Percentiles rank a stretch among this genome's conserved stretches.
Conservation (phyloP, 768 basidiomycete species). For the Trametopsis cervina region DNA sequence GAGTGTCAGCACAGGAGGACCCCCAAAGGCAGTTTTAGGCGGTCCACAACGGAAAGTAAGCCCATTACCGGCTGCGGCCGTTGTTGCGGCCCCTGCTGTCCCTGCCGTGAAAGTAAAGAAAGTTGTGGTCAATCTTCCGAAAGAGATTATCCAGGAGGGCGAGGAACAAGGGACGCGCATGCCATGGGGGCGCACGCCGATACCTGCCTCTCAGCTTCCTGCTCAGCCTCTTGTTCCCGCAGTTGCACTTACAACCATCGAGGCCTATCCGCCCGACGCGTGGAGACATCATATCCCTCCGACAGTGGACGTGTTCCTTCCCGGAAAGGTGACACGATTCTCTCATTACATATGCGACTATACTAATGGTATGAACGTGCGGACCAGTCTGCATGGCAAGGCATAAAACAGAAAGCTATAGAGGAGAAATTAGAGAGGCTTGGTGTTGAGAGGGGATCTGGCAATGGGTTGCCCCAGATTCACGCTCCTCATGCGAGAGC, state of each 20-base stretch:
- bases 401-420: slow-evolving; percentile 60
- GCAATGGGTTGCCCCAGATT: slow-evolving; percentile 49
- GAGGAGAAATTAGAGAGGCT: slow-evolving; percentile 78
- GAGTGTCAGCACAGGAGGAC: slow-evolving; percentile 70
- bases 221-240: slow-evolving; percentile 19
- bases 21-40: slow-evolving; percentile 81
- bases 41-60: slow-evolving; percentile 74
- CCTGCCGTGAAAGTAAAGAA: slow-evolving; percentile 52
- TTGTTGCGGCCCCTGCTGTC: slow-evolving; percentile 24
- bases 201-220: slow-evolving; percentile 32
- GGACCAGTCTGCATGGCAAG: slow-evolving; percentile 52
- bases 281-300: slow-evolving; percentile 53
- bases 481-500: slow-evolving; percentile 76
- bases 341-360: slow-evolving; percentile 7
- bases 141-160: slow-evolving; percentile 43
- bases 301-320: slow-evolving; percentile 75
- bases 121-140: slow-evolving; percentile 61
- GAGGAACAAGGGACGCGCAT: slow-evolving; percentile 34
- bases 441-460: slow-evolving; percentile 63
- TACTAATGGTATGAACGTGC: neutral
- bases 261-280: slow-evolving; percentile 58
- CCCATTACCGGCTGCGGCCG: slow-evolving; percentile 44
- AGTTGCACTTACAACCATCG: slow-evolving; percentile 38
- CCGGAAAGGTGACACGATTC: slow-evolving; percentile 55
- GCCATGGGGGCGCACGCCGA: slow-evolving; percentile 57